Percentiles rank a stretch among this genome's conserved stretches.
Evolutionary conservation across 495 filamentous ascomycete species (phyloP).

Genomic region (Pyronema domesticum): DNA sequence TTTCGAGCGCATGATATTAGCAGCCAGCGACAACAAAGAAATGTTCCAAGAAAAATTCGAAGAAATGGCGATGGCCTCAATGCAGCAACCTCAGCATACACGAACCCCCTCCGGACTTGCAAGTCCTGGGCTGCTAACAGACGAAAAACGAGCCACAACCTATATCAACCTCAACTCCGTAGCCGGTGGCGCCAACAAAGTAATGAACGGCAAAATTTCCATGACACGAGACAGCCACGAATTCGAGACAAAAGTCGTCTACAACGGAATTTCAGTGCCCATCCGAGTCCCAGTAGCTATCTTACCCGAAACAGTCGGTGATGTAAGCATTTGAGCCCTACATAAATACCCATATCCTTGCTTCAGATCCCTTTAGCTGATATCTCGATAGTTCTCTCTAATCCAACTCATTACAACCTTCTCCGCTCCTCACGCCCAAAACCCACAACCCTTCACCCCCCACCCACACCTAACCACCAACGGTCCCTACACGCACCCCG

Average conservation of each 20-base stretch:
- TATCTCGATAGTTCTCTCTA: conserved; percentile 48
- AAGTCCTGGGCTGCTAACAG: conserved; percentile 12
- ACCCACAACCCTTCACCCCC: conserved; percentile 68
- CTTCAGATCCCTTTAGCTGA: conserved; percentile 5
- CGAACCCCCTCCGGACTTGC: conserved; percentile 24
- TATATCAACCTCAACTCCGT: conserved; percentile 17
- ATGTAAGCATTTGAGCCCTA: conserved; percentile 26
- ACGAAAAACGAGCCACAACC: conserved; percentile 14
- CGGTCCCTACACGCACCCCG: conserved; percentile 59
- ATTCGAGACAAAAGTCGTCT: conserved; percentile 84
- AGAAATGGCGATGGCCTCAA: conserved; percentile 46
- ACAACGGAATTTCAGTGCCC: conserved; percentile 86
- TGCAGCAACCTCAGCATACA: conserved; percentile 28
- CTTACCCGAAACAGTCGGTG: conserved; percentile 88
- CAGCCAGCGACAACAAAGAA: conserved; percentile 81
- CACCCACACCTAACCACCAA: conserved; percentile 89
- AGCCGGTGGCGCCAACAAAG: conserved; percentile 14
- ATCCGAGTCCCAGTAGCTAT: conserved; percentile 88
- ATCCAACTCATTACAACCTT: conserved; percentile 95
- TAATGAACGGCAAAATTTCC: conserved; percentile 20
- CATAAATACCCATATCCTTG: background rate
- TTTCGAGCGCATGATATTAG: conserved; percentile 71
- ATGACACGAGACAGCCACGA: conserved; percentile 73
- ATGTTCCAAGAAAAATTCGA: conserved; percentile 97
- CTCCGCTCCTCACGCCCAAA: conserved; percentile 55